A percentile compares a stretch with the other conserved stretches of the same genome.
Conservation (phyloP, 768 basidiomycete genomes). For the Amanita phalloides region DNA sequence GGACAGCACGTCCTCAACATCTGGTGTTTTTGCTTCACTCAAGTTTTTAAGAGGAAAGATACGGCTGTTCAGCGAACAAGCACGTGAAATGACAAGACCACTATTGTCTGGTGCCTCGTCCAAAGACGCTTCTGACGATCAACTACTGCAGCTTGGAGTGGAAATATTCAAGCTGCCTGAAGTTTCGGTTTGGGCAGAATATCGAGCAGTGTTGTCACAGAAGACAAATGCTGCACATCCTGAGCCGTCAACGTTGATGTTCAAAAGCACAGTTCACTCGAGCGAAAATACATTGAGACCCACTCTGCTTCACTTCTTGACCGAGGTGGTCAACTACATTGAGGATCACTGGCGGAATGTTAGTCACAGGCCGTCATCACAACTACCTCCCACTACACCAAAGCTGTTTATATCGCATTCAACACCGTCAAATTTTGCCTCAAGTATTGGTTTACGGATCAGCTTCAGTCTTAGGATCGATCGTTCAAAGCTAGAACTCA, state of each 20-base stretch:
- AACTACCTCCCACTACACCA: conserved; percentile 8
- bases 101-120: conserved; percentile 20
- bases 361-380: conserved; percentile 18
- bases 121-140: conserved; percentile 38
- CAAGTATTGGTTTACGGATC: conserved; percentile 46
- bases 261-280: conserved; percentile 84
- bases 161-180: conserved; percentile 68
- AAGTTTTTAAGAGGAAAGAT: conserved; percentile 83
- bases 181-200: conserved; percentile 78
- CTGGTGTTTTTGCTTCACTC: conserved; percentile 54
- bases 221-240: conserved; percentile 20
- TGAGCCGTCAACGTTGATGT: conserved; percentile 56
- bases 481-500: conserved; percentile 74
- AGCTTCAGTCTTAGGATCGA: conserved; percentile 89
- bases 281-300: conserved; percentile 82
- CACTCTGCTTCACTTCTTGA: conserved; percentile 74
- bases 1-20: conserved; percentile 28
- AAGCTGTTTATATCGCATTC: conserved; percentile 7
- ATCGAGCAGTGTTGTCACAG: conserved; percentile 45
- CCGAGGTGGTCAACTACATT: conserved; percentile 59
- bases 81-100: conserved; percentile 24
- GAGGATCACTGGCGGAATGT: conserved; percentile 59
- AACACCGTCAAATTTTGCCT: conserved; percentile 9
- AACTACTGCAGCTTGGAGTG: conserved; percentile 38
- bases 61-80: conserved; percentile 48